A percentile compares a stretch with the other conserved stretches of the same genome.
These are phyloP conservation scores for Candida anglica DNA, from an alignment of 805 yeast species.

Conservation along the genomic window DNA sequence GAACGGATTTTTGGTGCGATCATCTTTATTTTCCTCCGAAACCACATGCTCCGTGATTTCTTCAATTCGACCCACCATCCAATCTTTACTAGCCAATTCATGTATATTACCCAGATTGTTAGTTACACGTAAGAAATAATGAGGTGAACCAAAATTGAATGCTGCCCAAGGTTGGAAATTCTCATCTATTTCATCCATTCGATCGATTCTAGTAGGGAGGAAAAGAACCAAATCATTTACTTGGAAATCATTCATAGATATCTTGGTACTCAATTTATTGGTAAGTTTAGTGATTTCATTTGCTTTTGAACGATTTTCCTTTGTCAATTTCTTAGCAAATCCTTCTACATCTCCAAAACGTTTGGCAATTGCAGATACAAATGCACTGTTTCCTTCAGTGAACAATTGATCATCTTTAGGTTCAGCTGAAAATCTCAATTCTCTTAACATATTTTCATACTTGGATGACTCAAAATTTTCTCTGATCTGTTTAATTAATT, in stretches of 20 bases:
- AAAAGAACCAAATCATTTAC: slow-evolving; percentile 78
- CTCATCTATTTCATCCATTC: slow-evolving; percentile 14
- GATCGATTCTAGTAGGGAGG: slow-evolving; percentile 66
- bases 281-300: slow-evolving; percentile 40
- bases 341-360: slow-evolving; percentile 88
- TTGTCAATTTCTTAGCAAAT: slow-evolving; percentile 79
- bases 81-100: slow-evolving; percentile 51
- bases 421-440: slow-evolving; percentile 1
- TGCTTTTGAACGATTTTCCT: slow-evolving; percentile 55
- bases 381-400: background rate
- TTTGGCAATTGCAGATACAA: slow-evolving; percentile 46
- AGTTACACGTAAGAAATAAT: slow-evolving; percentile 60
- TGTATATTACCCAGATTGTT: slow-evolving; percentile 13
- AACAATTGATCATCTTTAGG: background rate
- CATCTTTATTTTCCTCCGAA: slow-evolving; percentile 36
- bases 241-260: slow-evolving; percentile 65
- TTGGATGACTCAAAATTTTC: slow-evolving; percentile 12
- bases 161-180: slow-evolving; percentile 81
- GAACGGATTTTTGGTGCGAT: slow-evolving; percentile 54
- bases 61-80: slow-evolving; percentile 74
- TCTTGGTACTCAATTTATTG: slow-evolving; percentile 41
- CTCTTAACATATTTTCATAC: slow-evolving; percentile 15
- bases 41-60: slow-evolving; percentile 54
- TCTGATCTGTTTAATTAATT: slow-evolving; percentile 13
- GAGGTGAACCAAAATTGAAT: slow-evolving; percentile 84